phyloP scores from a whole-genome alignment of 192 early-diverging fungal species.

The Coemansia asiatica region DNA sequence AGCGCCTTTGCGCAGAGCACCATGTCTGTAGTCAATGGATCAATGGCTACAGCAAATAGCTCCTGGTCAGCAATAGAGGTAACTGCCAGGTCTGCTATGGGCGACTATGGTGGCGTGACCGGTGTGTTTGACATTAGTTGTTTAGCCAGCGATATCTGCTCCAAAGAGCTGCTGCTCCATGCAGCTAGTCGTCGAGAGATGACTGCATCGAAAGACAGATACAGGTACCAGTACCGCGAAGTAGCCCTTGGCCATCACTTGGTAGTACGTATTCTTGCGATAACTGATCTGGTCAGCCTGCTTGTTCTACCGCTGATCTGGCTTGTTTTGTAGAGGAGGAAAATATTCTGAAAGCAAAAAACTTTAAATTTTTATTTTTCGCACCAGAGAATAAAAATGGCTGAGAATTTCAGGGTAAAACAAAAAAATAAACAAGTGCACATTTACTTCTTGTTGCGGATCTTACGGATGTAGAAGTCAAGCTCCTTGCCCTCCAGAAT shows the following conservation, averaged over 20 bases:
- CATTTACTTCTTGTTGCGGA: slow-evolving; percentile 69
- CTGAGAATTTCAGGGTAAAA: slow-evolving; percentile 10
- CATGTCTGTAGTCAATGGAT: slow-evolving; percentile 3
- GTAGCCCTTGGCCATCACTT: slow-evolving; percentile 54
- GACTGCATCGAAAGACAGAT: slow-evolving; percentile 6
- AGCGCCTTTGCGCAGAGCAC: slow-evolving; percentile 25
- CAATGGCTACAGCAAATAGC: neutral
- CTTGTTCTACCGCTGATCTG: slow-evolving; percentile 12
- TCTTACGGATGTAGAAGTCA: slow-evolving; percentile 94
- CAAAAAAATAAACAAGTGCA: slow-evolving; percentile 15
- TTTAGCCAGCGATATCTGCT: neutral
- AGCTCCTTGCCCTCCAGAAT: slow-evolving; percentile 99
- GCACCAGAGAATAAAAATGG: slow-evolving; percentile 22
- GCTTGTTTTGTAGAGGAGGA: neutral
- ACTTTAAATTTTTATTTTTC: slow-evolving; percentile 31
- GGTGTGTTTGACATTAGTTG: slow-evolving; percentile 60
- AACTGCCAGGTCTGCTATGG: slow-evolving; percentile 67
- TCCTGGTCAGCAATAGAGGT: slow-evolving; percentile 52
- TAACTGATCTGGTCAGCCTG: slow-evolving; percentile 27
- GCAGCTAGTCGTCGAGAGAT: slow-evolving; percentile 12
- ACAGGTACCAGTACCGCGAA: slow-evolving; percentile 55
- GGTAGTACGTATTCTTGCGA: slow-evolving; percentile 46
- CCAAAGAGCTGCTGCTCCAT: neutral
- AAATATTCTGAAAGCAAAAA: slow-evolving; percentile 10
- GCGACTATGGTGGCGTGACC: slow-evolving; percentile 59